A percentile compares a stretch with the other conserved stretches of the same genome.
These are phyloP conservation scores for Calonectria multiphialidica DNA, from an alignment of 2,329 filamentous ascomycete species.

Conservation along the genomic window DNA sequence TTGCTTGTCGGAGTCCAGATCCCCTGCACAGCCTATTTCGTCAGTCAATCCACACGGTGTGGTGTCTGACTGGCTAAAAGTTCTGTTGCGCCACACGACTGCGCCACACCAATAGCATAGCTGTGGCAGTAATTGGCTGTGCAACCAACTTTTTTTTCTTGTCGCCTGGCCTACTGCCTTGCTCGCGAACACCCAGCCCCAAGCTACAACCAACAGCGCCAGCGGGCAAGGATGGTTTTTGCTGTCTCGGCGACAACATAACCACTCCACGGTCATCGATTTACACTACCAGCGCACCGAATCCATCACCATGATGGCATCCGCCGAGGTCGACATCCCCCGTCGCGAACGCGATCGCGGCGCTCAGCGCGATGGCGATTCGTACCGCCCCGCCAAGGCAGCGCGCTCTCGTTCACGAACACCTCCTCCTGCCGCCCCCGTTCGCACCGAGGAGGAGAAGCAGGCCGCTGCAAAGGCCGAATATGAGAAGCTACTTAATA, in stretches of 20 bases:
- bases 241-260: conserved; percentile 24
- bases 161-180: conserved; percentile 17
- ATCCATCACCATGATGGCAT: conserved; percentile 53
- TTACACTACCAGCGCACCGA: conserved; percentile 2
- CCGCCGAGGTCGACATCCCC: conserved; percentile 57
- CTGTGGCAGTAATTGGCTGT: conserved; percentile 32
- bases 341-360: conserved; percentile 52
- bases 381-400: conserved; percentile 58
- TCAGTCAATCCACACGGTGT: too few relatives aligned
- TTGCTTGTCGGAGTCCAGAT: too few relatives aligned
- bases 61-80: too few relatives aligned
- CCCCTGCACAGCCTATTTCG: too few relatives aligned
- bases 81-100: neutral
- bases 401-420: conserved; percentile 45
- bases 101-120: conserved; percentile 20
- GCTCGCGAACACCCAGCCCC: conserved; percentile 27
- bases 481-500: conserved; percentile 90
- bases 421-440: conserved; percentile 51
- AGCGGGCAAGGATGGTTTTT: conserved; percentile 27
- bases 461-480: conserved; percentile 91
- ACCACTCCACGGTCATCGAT: conserved; percentile 15
- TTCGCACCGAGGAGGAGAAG: conserved; percentile 82
- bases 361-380: conserved; percentile 61
- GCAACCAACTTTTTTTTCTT: conserved; percentile 40
- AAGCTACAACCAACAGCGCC: conserved; percentile 23